Base-by-base conservation (phyloP, 345 rosid genomes). In the Erodium maritimum region DNA sequence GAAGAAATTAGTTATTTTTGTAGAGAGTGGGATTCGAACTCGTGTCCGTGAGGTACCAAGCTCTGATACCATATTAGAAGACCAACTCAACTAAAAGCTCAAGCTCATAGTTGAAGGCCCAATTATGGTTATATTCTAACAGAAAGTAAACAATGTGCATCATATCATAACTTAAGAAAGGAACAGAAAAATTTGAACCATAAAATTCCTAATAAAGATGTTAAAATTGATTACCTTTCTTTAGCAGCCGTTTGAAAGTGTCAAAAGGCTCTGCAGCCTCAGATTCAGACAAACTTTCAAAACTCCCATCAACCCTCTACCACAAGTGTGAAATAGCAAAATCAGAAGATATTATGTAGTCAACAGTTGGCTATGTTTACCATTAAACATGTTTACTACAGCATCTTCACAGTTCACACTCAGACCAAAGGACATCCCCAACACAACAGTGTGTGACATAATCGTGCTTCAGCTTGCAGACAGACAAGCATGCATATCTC, bases 231-330 rank as follows among this genome's bases (percentile, higher is more conserved):
- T 68, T 73, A 86, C 99, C 99, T 81, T 81, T 90, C 71, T 69
- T 82, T 50, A 88, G 81, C 2, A 77, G 88, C 52, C 65, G 76
- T 70, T 73, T 78, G 56, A 75, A 56, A 71, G 65, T 81, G 66
- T 75, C 80, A 61, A 84, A 78, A 63, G 77, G 62, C 55, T 74
- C 86, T 59, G 59, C 74, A 67, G 67, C 67, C 71, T 80, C 82
- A 8, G 90, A 65, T 61, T 72, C 75, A 9, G 79, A 63, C 62
- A 84, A 71, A 60, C 70, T 60, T 56, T 78, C 84, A 52, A 73
- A 52, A 69, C 87, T 95, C 70, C 86, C 87, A 50, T 80, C 67
- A 25, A 87, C 77, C 67, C 83, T 75, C 99, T 89, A 80, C 65
- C 71, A 72, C 42, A 59, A 23, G 59, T 42, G 48, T 13, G 52